phyloP scores from a whole-genome alignment of 2,329 filamentous ascomycete genomes.

The Ciborinia camelliae region DNA sequence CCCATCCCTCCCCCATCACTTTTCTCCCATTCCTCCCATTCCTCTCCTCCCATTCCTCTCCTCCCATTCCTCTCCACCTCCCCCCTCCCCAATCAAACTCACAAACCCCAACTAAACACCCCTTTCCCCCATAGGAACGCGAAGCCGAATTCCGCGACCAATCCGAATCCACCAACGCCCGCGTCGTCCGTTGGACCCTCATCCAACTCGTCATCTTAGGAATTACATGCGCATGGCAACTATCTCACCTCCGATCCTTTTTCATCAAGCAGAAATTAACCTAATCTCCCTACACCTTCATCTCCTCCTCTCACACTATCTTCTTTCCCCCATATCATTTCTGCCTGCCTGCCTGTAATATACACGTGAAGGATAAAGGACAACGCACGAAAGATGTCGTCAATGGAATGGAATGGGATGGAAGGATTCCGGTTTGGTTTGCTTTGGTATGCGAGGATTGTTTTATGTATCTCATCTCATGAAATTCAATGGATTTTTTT shows the following conservation, averaged over 20 bases:
- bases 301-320: not conserved
- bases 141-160: conserved; percentile 98
- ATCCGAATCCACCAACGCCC: conserved; percentile 86
- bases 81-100: not conserved
- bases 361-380: too few relatives aligned
- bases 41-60: not conserved
- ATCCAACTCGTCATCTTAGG: conserved; percentile 84
- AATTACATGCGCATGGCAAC: conserved; percentile 91
- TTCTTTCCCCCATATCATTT: too few relatives aligned
- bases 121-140: conserved; percentile 63
- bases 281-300: conserved; percentile 53
- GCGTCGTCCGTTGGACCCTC: conserved; percentile 90
- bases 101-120: not conserved
- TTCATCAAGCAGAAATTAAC: conserved; percentile 99
- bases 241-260: conserved; percentile 92
- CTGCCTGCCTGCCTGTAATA: too few relatives aligned
- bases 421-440: too few relatives aligned
- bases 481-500: too few relatives aligned
- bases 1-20: too few relatives aligned
- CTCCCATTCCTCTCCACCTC: not conserved
- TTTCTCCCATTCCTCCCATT: not conserved
- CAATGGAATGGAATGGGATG: too few relatives aligned
- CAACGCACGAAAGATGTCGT: too few relatives aligned
- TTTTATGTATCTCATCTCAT: too few relatives aligned
- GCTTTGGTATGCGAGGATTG: too few relatives aligned